phyloP scores from a whole-genome alignment of 78 protist species.

The Dictyostelium firmibasis region DNA sequence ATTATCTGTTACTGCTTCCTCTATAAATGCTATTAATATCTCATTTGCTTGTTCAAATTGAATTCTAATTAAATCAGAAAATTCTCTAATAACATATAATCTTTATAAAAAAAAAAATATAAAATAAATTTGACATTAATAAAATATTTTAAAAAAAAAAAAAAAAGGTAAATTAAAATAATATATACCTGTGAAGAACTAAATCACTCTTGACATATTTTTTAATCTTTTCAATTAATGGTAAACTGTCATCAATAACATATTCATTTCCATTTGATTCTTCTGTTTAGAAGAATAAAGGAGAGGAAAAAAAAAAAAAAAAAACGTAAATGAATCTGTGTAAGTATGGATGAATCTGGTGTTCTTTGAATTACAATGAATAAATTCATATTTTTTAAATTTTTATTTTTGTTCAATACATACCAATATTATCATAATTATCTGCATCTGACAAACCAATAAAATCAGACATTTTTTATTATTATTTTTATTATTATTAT shows the following conservation, averaged over 20 bases:
- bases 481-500: not conserved
- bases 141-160: not conserved
- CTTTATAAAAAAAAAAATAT: not conserved
- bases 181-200: slow-evolving; percentile 38
- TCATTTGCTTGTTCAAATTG: not conserved
- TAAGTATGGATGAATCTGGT: too few relatives aligned
- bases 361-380: too few relatives aligned
- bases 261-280: slow-evolving; percentile 4
- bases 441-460: slow-evolving; percentile 20
- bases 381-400: not conserved
- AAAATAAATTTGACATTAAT: not conserved
- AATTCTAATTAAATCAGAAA: slow-evolving; percentile 39
- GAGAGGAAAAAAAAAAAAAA: too few relatives aligned
- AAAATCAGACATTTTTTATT: slow-evolving; percentile 9
- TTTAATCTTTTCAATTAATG: slow-evolving; percentile 51
- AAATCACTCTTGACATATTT: slow-evolving; percentile 51
- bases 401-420: not conserved
- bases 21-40: slow-evolving; percentile 3
- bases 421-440: not conserved
- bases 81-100: slow-evolving; percentile 68
- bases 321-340: too few relatives aligned
- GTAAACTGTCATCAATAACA: slow-evolving; percentile 49
- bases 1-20: slow-evolving; percentile 17
- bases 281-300: not conserved
- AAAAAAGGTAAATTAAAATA: not conserved